A percentile compares a stretch with the other conserved stretches of the same genome.
These are phyloP conservation scores for Symbiodinium pilosum DNA, from an alignment of 73 alveolate genomes.

Conservation along the genomic window DNA sequence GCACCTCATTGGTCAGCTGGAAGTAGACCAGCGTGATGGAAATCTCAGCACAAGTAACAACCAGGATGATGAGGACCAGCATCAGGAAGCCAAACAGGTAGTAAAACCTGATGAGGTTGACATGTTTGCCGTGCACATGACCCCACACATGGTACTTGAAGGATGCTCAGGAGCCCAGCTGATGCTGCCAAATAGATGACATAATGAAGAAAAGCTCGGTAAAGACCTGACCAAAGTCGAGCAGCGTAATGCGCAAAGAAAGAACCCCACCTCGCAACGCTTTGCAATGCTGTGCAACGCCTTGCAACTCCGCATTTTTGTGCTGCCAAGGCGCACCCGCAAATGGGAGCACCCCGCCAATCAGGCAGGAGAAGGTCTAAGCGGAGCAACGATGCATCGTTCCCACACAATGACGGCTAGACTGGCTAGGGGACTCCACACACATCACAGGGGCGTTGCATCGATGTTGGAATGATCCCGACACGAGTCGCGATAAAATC, in stretches of 20 bases:
- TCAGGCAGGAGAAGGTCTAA: conserved; percentile 75
- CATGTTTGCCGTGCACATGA: background rate
- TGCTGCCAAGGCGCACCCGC: conserved; percentile 41
- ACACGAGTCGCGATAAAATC: too few relatives aligned
- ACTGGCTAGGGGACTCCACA: too few relatives aligned
- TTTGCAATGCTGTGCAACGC: too few relatives aligned
- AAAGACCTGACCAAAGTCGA: conserved; percentile 34
- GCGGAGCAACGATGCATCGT: too few relatives aligned
- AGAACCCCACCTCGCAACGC: background rate
- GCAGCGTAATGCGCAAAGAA: background rate
- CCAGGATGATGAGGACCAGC: conserved; percentile 77
- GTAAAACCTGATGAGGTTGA: conserved; percentile 55
- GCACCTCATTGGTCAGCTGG: conserved; percentile 86
- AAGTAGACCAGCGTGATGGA: conserved; percentile 88
- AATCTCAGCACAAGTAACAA: conserved; percentile 93
- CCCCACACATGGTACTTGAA: background rate
- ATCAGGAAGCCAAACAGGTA: conserved; percentile 74
- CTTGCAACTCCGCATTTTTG: too few relatives aligned
- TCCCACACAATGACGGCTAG: too few relatives aligned
- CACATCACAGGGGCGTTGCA: too few relatives aligned
- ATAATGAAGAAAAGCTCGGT: conserved; percentile 92
- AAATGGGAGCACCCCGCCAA: conserved; percentile 94
- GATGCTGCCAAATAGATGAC: conserved; percentile 93
- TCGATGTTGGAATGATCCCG: too few relatives aligned
- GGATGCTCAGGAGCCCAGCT: background rate